Percentiles rank a stretch among this genome's conserved stretches.
Conservation (phyloP, 2,329 filamentous ascomycete species). For the Colletotrichum camelliae region DNA sequence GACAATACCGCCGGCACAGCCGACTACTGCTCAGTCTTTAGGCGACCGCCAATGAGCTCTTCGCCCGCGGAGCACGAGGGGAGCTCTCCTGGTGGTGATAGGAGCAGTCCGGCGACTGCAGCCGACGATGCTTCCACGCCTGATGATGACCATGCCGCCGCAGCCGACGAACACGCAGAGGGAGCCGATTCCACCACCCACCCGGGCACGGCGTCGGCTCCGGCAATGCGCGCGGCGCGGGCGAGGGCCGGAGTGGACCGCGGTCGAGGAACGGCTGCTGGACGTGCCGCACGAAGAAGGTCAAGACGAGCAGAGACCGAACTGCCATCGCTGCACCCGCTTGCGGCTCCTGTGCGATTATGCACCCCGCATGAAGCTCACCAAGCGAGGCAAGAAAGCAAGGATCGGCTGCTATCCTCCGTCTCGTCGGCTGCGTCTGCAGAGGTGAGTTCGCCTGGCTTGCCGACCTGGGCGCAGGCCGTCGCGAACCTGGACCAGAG, state of each 20-base stretch:
- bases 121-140: background rate
- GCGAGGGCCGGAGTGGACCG: slow-evolving; percentile 20
- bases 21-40: background rate
- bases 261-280: slow-evolving; percentile 24
- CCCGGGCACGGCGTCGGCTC: background rate
- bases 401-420: slow-evolving; percentile 1
- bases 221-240: background rate
- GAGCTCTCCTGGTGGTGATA: background rate
- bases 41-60: slow-evolving; percentile 3
- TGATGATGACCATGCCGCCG: background rate
- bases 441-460: background rate
- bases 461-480: slow-evolving; percentile 6
- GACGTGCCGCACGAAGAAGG: slow-evolving; percentile 35
- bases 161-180: background rate
- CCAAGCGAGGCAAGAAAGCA: slow-evolving; percentile 2
- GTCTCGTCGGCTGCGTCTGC: background rate
- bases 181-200: background rate
- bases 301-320: slow-evolving; percentile 32
- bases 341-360: slow-evolving; percentile 33
- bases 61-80: slow-evolving; percentile 1
- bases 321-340: slow-evolving; percentile 30
- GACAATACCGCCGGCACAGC: background rate
- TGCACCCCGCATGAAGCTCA: slow-evolving; percentile 22
- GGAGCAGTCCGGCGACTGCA: background rate
- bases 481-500: background rate